Conservation (phyloP, 805 yeast genomes). For the Zygotorulaspora sp. region DNA sequence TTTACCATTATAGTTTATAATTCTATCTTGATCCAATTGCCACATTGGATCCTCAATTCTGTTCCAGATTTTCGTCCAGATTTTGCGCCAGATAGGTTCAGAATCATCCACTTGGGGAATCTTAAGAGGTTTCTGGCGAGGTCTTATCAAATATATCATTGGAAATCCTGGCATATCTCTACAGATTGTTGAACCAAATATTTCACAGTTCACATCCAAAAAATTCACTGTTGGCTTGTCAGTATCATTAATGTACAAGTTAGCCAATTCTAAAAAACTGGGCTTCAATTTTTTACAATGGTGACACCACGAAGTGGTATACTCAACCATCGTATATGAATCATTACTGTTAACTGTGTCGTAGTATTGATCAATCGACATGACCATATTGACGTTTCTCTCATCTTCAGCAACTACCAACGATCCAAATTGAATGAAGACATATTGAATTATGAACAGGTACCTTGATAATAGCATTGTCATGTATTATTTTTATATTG, state of each 20-base stretch:
- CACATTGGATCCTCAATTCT: conserved; percentile 17
- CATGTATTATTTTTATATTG: background rate
- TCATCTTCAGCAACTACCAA: conserved; percentile 3
- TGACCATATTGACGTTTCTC: conserved; percentile 15
- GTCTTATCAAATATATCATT: conserved; percentile 52
- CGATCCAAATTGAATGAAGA: background rate
- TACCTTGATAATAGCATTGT: background rate
- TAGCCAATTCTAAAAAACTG: conserved; percentile 47
- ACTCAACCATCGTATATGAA: conserved; percentile 34
- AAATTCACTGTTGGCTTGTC: conserved; percentile 21
- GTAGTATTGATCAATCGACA: conserved; percentile 29
- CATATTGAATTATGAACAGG: background rate
- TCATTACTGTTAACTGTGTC: conserved; percentile 24
- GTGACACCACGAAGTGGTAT: conserved; percentile 67
- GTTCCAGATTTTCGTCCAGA: conserved; percentile 7
- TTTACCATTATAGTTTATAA: conserved; percentile 53
- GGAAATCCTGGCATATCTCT: conserved; percentile 53
- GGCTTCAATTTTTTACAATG: conserved; percentile 62
- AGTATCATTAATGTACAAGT: conserved; percentile 26
- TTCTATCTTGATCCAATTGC: conserved; percentile 35
- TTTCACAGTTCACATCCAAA: conserved; percentile 34
- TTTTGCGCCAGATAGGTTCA: conserved; percentile 11
- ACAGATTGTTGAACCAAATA: conserved; percentile 32
- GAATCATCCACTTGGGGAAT: conserved; percentile 4
- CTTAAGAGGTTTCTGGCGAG: conserved; percentile 35